phyloP scores from a whole-genome alignment of 441 rosid genomes.

The Erysimum cheiri region DNA sequence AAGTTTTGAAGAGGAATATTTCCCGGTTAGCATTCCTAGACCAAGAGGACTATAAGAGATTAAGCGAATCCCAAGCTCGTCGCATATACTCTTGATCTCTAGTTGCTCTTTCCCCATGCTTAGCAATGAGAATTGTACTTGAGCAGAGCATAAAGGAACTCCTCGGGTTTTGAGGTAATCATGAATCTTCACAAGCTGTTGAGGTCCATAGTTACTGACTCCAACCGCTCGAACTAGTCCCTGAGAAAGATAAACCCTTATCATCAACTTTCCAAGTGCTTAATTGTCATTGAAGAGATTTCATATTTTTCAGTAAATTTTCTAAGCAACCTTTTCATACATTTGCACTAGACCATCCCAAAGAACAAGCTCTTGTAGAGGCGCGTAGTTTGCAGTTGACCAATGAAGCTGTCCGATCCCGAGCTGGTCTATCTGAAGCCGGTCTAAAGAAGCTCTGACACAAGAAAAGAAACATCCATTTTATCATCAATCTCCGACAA shows the following conservation, averaged over 20 bases:
- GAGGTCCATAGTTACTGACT: slow-evolving; percentile 94
- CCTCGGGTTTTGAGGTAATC: slow-evolving; percentile 82
- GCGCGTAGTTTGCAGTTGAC: slow-evolving; percentile 94
- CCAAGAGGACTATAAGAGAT: slow-evolving; percentile 94
- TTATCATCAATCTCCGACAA: slow-evolving; percentile 10
- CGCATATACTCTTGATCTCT: slow-evolving; percentile 68
- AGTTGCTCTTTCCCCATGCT: slow-evolving; percentile 83
- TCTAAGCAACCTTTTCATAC: slow-evolving; percentile 80
- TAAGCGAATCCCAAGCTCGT: slow-evolving; percentile 67
- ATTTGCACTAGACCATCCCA: slow-evolving; percentile 95
- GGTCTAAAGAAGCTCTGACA: slow-evolving; percentile 71
- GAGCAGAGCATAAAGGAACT: slow-evolving; percentile 85
- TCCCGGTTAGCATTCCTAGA: slow-evolving; percentile 93
- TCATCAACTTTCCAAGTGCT: slow-evolving; percentile 1
- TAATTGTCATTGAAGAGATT: background rate
- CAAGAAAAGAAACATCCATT: slow-evolving; percentile 38
- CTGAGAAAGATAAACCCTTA: slow-evolving; percentile 44
- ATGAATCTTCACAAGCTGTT: slow-evolving; percentile 77
- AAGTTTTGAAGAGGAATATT: slow-evolving; percentile 72
- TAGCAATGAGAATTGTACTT: slow-evolving; percentile 89
- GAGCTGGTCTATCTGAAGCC: slow-evolving; percentile 77
- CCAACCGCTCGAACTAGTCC: slow-evolving; percentile 89
- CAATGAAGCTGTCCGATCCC: slow-evolving; percentile 95
- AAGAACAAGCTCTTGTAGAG: slow-evolving; percentile 77
- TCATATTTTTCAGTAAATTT: background rate